Conservation (phyloP, 805 yeast genomes). For the Kodamaea fukazawae region DNA sequence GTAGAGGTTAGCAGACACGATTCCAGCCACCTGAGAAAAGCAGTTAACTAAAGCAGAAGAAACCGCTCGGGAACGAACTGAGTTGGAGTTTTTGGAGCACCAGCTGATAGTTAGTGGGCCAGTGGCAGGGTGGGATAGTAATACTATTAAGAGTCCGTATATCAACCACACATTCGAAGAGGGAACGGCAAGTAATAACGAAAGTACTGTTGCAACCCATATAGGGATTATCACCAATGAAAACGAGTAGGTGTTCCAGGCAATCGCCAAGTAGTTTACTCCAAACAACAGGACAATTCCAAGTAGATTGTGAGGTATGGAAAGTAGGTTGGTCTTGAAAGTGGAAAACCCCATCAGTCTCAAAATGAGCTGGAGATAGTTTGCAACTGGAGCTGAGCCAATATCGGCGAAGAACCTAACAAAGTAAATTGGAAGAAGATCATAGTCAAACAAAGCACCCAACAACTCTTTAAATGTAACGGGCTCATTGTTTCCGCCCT, state of each 20-base stretch:
- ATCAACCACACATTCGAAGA: slow-evolving; percentile 44
- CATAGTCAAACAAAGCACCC: slow-evolving; percentile 39
- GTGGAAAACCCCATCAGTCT: slow-evolving; percentile 48
- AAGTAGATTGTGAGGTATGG: slow-evolving; percentile 47
- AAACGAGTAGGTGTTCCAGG: slow-evolving; percentile 23
- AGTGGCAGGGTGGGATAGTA: slow-evolving; percentile 46
- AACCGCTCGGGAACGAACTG: slow-evolving; percentile 63
- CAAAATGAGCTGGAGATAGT: slow-evolving; percentile 12
- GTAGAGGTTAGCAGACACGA: slow-evolving; percentile 56
- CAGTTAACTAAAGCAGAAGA: slow-evolving; percentile 65
- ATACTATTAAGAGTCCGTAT: slow-evolving; percentile 33
- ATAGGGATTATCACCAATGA: slow-evolving; percentile 21
- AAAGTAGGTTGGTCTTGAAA: slow-evolving; percentile 48
- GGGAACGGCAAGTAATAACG: slow-evolving; percentile 41
- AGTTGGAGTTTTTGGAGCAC: slow-evolving; percentile 60
- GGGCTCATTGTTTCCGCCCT: slow-evolving; percentile 60
- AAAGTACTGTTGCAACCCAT: slow-evolving; percentile 26
- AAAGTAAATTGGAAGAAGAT: slow-evolving; percentile 13
- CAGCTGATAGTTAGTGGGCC: slow-evolving; percentile 58
- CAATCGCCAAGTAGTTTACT: slow-evolving; percentile 22
- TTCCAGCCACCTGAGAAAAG: slow-evolving; percentile 57
- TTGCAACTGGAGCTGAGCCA: slow-evolving; percentile 9
- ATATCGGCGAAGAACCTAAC: slow-evolving; percentile 19
- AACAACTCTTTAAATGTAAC: slow-evolving; percentile 39
- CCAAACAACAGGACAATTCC: slow-evolving; percentile 19